Evolutionary conservation across 805 yeast genomes (phyloP).

Genomic region (Cyberlindnera veronae): DNA sequence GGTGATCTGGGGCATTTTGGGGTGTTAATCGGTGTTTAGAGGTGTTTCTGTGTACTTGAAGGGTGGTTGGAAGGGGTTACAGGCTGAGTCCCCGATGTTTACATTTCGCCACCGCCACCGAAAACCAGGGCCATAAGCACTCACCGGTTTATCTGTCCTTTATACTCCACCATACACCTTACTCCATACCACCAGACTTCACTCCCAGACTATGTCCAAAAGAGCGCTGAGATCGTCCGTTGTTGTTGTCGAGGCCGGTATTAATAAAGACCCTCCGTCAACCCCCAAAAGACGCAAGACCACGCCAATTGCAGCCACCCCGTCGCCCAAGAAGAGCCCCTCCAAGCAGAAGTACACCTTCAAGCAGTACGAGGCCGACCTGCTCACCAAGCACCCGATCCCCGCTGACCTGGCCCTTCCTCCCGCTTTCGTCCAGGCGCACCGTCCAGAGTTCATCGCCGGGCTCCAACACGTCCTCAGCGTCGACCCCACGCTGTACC

Average conservation of each 20-base stretch:
- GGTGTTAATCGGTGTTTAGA: not conserved
- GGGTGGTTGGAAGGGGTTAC: not conserved
- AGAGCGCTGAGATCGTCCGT: constrained; percentile 5
- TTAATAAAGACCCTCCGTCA: constrained; percentile 1
- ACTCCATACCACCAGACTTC: too few species aligned
- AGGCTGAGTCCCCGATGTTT: not conserved
- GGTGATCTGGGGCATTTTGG: constrained; percentile 19
- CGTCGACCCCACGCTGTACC: constrained; percentile 36
- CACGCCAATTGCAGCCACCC: not conserved
- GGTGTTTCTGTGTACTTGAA: too few species aligned
- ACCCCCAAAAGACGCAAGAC: constrained; percentile 11
- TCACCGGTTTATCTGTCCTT: too few species aligned
- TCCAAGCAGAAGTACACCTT: constrained; percentile 9
- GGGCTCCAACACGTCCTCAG: constrained; percentile 34
- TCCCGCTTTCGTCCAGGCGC: constrained; percentile 23
- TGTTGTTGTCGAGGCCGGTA: not conserved
- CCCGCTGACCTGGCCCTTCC: constrained; percentile 22
- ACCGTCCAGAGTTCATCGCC: constrained; percentile 31
- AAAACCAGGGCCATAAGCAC: not conserved
- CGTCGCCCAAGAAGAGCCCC: constrained; percentile 1
- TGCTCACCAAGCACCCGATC: constrained; percentile 11
- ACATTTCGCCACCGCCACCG: constrained; percentile 9
- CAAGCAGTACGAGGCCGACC: constrained; percentile 13
- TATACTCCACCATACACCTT: too few species aligned
- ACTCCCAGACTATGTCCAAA: constrained; percentile 6